A percentile compares a stretch with the other conserved stretches of the same genome.
phyloP scores from a whole-genome alignment of 2,329 filamentous ascomycete genomes.

The Colletotrichum musicola region DNA sequence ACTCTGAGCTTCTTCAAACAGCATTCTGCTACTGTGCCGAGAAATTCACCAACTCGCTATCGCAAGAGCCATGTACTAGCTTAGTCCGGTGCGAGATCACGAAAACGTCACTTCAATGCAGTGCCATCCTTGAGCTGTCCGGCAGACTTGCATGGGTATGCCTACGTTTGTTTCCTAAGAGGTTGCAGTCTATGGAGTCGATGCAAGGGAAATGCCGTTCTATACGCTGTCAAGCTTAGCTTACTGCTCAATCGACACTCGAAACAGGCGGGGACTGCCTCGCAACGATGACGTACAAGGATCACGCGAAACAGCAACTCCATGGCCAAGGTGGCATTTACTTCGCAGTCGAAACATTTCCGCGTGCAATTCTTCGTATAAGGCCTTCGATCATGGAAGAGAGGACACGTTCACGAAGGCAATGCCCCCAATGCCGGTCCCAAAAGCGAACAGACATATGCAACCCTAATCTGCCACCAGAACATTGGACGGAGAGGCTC shows the following conservation, averaged over 20 bases:
- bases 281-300: neutral
- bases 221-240: neutral
- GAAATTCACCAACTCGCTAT: neutral
- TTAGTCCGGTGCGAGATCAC: conserved; percentile 6
- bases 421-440: neutral
- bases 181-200: neutral
- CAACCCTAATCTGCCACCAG: neutral
- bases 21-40: neutral
- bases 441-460: neutral
- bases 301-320: conserved; percentile 9
- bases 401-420: neutral
- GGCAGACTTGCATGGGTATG: neutral
- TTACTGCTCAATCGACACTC: neutral
- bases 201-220: neutral
- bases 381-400: neutral
- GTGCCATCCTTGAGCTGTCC: neutral
- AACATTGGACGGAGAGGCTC: conserved; percentile 7
- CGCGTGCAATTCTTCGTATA: conserved; percentile 8
- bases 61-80: neutral
- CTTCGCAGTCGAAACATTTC: conserved; percentile 11
- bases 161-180: neutral
- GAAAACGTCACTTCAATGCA: neutral
- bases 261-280: conserved; percentile 14
- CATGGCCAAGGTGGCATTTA: neutral
- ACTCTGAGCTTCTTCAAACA: neutral